These are phyloP conservation scores for Pythium aquatile DNA, from an alignment of 352 stramenopile species.

Conservation along the genomic window DNA sequence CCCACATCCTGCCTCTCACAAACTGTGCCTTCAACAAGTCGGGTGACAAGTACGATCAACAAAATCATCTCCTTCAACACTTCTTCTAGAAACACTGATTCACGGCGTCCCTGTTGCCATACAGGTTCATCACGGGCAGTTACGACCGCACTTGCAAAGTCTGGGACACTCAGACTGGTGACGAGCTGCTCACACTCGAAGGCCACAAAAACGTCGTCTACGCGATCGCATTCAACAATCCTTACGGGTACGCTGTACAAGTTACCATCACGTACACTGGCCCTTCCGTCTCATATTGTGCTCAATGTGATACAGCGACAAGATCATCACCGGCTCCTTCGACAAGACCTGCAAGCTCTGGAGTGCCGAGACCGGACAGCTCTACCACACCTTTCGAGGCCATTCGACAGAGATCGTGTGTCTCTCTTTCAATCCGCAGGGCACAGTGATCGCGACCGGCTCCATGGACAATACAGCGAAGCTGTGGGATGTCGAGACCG, in stretches of 20 bases:
- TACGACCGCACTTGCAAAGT: conserved; percentile 96
- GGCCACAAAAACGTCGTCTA: conserved; percentile 97
- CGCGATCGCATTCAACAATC: conserved; percentile 97
- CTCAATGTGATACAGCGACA: conserved; percentile 48
- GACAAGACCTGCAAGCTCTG: conserved; percentile 97
- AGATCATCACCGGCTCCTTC: conserved; percentile 95
- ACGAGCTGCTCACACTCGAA: conserved; percentile 93
- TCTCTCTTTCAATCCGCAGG: conserved; percentile 93
- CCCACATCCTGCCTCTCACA: conserved; percentile 94
- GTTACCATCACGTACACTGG: no score
- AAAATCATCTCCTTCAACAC: no score
- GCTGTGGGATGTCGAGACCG: conserved; percentile 95
- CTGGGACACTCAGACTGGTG: conserved; percentile 93
- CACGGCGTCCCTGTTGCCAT: neutral
- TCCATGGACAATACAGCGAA: conserved; percentile 96
- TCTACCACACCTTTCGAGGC: conserved; percentile 94
- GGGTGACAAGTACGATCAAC: conserved; percentile 83
- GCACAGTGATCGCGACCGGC: conserved; percentile 87
- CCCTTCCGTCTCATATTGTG: neutral
- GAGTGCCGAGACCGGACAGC: conserved; percentile 91
- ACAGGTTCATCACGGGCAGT: conserved; percentile 93
- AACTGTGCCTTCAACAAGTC: conserved; percentile 98
- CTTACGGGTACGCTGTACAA: conserved; percentile 74
- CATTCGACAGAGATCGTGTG: conserved; percentile 96
- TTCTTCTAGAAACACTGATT: neutral